Evolutionary conservation across 2,329 filamentous ascomycete genomes (phyloP), one percentile per base, ranked within the genome.

Genomic region (Dothideomycetes sp.): DNA sequence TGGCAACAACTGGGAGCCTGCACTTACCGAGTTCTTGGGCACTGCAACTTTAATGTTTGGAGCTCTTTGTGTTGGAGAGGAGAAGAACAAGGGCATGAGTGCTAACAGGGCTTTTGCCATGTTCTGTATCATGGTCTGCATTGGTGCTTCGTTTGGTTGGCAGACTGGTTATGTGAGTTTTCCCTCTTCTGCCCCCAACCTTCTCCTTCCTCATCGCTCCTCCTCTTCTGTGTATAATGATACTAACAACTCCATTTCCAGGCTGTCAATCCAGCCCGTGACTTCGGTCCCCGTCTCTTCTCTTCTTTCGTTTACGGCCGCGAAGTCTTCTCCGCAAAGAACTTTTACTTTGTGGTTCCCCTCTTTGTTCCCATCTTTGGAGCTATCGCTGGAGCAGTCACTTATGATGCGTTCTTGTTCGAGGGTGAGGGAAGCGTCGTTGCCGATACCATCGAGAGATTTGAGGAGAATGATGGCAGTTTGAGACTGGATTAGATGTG

Each of bases 151-250:
- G 3, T 24, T 43, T 25, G 40, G 40, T 11, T 43, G 40, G 40
- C 40, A 43, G n/a, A 43, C 40, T 31, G 40, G 40, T 16, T 43
- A 43, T 18, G 37, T 41, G n/a, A 33, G 37, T 39, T n/a, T 12
- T 8, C 6, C 18, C 29, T 19, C 16, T 36, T 13, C 25, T n/a
- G n/a, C n/a, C 27, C 27, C 12, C 27, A 9, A 6, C 27, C 27
- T 13, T n/a, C 27, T 29, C 27, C n/a, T 29, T n/a, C n/a, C 15
- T n/a, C n/a, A 12, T 12, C 27, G 2, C 9, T n/a, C 8, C n/a
- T 29, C 3, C n/a, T 29, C 15, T 13, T n/a, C 27, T n/a, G 6
- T n/a, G 10, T n/a, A 12, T 5, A 11, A 29, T n/a, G 11, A 11
- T 12, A 9, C 11, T 13, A 12, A 11, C 11, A 29, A 5, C 11